phyloP scores from a whole-genome alignment of 1,284 basidiomycete genomes.

The Ganoderma lucidum region DNA sequence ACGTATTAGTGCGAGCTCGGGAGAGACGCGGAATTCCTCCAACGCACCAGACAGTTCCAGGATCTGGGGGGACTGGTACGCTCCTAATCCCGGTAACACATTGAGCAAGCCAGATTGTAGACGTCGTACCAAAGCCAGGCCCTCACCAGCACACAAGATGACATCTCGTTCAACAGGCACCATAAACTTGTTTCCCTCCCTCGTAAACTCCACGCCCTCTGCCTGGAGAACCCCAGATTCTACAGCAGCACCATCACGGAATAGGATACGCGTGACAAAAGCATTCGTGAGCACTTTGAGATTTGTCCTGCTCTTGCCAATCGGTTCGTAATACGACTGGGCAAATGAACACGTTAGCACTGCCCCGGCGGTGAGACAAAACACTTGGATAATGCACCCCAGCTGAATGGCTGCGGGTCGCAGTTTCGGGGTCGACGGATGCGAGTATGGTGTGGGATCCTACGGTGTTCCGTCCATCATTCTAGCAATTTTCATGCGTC shows the following conservation, averaged over 20 bases:
- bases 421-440: conserved; percentile 17
- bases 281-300: conserved; percentile 31
- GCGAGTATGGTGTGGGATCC: conserved; percentile 18
- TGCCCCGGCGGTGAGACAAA: background rate
- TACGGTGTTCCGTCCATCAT: conserved; percentile 13
- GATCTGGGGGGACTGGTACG: conserved; percentile 44
- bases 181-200: conserved; percentile 27
- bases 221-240: conserved; percentile 42
- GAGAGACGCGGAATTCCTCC: background rate
- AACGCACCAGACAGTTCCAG: conserved; percentile 50
- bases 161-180: conserved; percentile 38
- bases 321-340: conserved; percentile 23
- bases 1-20: background rate
- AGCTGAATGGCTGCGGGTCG: conserved; percentile 22
- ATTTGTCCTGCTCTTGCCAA: conserved; percentile 15
- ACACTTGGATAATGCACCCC: conserved; percentile 8
- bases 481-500: conserved; percentile 6
- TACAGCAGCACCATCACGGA: background rate
- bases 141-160: conserved; percentile 37
- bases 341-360: background rate
- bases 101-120: background rate
- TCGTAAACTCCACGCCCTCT: conserved; percentile 56
- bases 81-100: conserved; percentile 18
- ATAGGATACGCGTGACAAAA: conserved; percentile 22
- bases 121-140: background rate